Evolutionary conservation across 2,329 filamentous ascomycete genomes (phyloP), one percentile per base, ranked within the genome.

Genomic region (Fusarium papillatum): DNA sequence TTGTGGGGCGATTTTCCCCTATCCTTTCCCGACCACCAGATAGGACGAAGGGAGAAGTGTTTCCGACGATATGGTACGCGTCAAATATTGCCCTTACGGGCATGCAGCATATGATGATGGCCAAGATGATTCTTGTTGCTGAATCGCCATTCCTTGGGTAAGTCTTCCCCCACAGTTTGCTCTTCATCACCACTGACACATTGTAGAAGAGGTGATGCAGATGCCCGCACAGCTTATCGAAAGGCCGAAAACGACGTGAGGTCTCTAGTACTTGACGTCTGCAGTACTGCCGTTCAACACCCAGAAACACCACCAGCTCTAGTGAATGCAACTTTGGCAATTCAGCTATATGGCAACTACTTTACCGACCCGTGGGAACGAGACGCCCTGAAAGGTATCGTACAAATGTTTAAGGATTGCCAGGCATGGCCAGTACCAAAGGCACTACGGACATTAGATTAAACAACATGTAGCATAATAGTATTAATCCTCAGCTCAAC

Each of bases 21-120:
- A 79, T 79, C 13, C 9, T 79, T 1, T 71, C 68, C 5, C 69
- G 63, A 1, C 22, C 71, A 0, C 77, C 77, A 1, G 59, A 76
- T 0, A 55, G 72, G 7, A 26, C 46, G 0, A 55, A 68, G 0
- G 76, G 77, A 7, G 76, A 79, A 0, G 73, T 79, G 2, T 79
- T 79, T 0, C 77, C 77, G 0, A 72, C 71, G 0, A 68, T 78
- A 3, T 79, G 77, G 77, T 79, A 75, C 7, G 69, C 75, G 0
- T 79, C 76, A 1, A 64, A 71, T 0, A 79, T 79, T 5, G 76
- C 77, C 0, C 64, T 79, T 0, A 79, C 75, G 0, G 77, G 72
- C 0, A 79, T 79, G 75, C 77, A 79, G 7, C 77, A 79, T 7
- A 68, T 78, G 53, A 79, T 79, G 76, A 63, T 79, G 4, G 77